These are phyloP conservation scores for Leccinum subtestaceum DNA, from an alignment of 768 basidiomycete species.

Conservation along the genomic window DNA sequence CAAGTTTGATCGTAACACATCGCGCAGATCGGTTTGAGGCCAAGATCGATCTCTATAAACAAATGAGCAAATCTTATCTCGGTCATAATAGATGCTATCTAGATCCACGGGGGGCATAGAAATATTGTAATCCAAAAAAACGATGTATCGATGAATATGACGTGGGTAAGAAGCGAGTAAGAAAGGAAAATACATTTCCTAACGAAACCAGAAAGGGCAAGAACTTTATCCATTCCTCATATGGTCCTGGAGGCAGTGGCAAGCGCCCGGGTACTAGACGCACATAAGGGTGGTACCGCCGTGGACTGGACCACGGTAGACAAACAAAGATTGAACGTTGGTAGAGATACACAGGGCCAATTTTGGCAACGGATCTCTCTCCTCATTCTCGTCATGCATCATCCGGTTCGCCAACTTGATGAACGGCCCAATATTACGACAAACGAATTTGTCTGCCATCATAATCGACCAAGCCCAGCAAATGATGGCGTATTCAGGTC, in stretches of 20 bases:
- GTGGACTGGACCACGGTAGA: neutral
- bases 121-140: neutral
- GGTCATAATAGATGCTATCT: neutral
- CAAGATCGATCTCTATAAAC: neutral
- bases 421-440: neutral
- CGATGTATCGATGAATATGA: neutral
- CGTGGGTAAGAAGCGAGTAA: neutral
- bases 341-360: conserved; percentile 7
- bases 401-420: neutral
- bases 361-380: neutral
- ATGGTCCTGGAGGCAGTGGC: conserved; percentile 16
- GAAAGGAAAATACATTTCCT: neutral
- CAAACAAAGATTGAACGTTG: conserved; percentile 10
- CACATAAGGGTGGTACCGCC: conserved; percentile 20
- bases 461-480: conserved; percentile 21
- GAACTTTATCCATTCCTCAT: neutral
- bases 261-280: conserved; percentile 14
- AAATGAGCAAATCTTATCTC: conserved; percentile 2
- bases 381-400: neutral
- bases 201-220: neutral
- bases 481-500: conserved; percentile 16
- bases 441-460: conserved; percentile 14
- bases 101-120: neutral
- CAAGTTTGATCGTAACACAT: neutral
- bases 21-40: neutral